Percentiles rank a stretch among this genome's conserved stretches.
Evolutionary conservation across 2,329 filamentous ascomycete genomes (phyloP).

Genomic region (Cryoendolithus antarcticus): DNA sequence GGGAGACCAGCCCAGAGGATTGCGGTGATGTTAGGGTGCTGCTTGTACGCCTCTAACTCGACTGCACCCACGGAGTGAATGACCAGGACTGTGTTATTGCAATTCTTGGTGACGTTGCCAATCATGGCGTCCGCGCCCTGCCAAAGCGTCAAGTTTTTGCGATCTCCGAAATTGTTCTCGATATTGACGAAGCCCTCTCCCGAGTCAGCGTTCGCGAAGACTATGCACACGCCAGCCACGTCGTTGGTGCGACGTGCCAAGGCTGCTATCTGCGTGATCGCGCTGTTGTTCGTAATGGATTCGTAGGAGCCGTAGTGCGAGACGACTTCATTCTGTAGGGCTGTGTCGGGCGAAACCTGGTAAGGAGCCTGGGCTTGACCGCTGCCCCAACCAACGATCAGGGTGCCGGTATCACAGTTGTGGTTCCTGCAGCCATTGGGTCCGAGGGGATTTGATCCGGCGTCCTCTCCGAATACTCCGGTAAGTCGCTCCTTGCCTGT

Average conservation of each 20-base stretch:
- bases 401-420: conserved; percentile 33
- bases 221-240: conserved; percentile 1
- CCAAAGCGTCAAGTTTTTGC: conserved; percentile 37
- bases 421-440: conserved; percentile 36
- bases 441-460: conserved; percentile 32
- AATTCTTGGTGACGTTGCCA: conserved; percentile 59
- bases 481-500: conserved; percentile 34
- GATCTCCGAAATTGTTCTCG: conserved; percentile 31
- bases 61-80: conserved; percentile 75
- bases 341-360: conserved; percentile 18
- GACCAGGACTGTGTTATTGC: conserved; percentile 77
- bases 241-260: conserved; percentile 32
- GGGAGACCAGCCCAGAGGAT: conserved; percentile 69
- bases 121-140: conserved; percentile 39
- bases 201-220: conserved; percentile 21
- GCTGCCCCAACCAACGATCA: conserved; percentile 36
- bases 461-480: conserved; percentile 39
- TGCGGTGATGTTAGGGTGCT: conserved; percentile 64
- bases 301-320: conserved; percentile 14
- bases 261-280: conserved; percentile 15
- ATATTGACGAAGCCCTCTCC: conserved; percentile 40
- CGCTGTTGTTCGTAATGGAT: conserved; percentile 17
- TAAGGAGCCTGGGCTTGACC: conserved; percentile 28
- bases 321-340: conserved; percentile 17
- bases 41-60: conserved; percentile 57